Evolutionary conservation across 345 rosid species (phyloP), one percentile per base, ranked within the genome.

Genomic region (Mallotus nudiflorus): DNA sequence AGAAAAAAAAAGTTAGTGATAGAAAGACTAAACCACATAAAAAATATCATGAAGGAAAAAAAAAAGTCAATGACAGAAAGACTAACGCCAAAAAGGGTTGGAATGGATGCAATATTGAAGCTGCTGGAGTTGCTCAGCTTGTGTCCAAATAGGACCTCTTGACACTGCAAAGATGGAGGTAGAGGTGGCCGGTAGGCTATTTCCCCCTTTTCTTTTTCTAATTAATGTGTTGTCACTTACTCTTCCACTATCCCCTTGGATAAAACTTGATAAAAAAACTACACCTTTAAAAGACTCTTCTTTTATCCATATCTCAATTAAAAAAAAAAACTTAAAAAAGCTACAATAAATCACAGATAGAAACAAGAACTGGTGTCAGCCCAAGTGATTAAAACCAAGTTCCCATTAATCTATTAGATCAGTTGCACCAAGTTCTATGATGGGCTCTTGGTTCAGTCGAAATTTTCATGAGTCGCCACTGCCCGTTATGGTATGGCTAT

Each of bases 361-460:
- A 56, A 35, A 19, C 12, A 62, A 53, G 12, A 28, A 16, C 39
- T 8, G 33, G 45, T 24, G 11, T 20, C 56, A 20, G 6, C 46
- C 1, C 59, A 12, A 49, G 9, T n/a, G 18, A 66, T 40, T 13
- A 9, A 5, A 28, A 2, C 25, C 40, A 55, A 67, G 27, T 96
- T 28, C 98, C 98, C 0, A 94, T 94, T 72, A 94, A 94, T 88
- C 81, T 94, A 0, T 94, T 97, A 14, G 97, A 94, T 71, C 59
- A 96, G 77, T 78, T 94, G 77, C 97, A 94, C 68, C 97, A 94
- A 76, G 98, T 94, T 67, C 90, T 94, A 75, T 73, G 98, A 72
- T 91, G 98, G 97, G 98, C 97, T 4, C 87, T 94, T 3, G 98
- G 98, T 18, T 94, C 98, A 12, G 92, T 94, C 9, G 98, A 91